Evolutionary conservation across 2,329 filamentous ascomycete genomes (phyloP), one percentile per base, ranked within the genome.

Genomic region (Diaporthe longicolla): DNA sequence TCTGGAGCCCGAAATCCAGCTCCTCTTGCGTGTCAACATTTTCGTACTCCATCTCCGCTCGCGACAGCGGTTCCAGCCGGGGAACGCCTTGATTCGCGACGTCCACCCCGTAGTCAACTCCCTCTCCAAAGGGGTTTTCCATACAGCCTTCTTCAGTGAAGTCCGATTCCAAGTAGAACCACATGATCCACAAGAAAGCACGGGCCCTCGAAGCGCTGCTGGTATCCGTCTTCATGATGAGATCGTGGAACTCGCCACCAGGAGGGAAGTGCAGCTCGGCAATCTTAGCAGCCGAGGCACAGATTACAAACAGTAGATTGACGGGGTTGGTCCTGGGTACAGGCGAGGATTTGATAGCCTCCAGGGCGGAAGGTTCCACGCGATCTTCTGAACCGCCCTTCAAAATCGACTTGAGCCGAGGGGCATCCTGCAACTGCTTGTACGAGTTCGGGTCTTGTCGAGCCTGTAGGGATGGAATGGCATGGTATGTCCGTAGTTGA

Each of bases 111-210:
- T 93, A 93, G 79, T 92, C 91, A 3, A 93, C 89, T 17, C 91
- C 92, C 15, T 87, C 82, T 0, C 97, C 97, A 79, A 98, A 99
- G 0, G 97, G 97, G 79, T 99, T 99, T 78, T 94, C 93, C 63
- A 94, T 89, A 58, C 95, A 96, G 72, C 94, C 95, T 79, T 98
- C 94, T 78, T 93, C 91, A 0, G 94, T 94, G 78, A 98, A 98
- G 81, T 98, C 95, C 37, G 95, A 98, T 82, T 99, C 97, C 24
- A 99, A 89, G 81, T 99, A 98, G 87, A 97, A 98, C 97, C 97
- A 99, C 92, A 99, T 97, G 76, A 99, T 87, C 97, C 97, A 99
- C 26, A 99, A 85, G 78, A 99, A 99, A 0, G 96, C 96, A 58
- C 87, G 92, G 0, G 97, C 95, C 76, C 97, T 91, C 76, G 94